phyloP scores from a whole-genome alignment of 306 rosid genomes.

The Pyrus communis region DNA sequence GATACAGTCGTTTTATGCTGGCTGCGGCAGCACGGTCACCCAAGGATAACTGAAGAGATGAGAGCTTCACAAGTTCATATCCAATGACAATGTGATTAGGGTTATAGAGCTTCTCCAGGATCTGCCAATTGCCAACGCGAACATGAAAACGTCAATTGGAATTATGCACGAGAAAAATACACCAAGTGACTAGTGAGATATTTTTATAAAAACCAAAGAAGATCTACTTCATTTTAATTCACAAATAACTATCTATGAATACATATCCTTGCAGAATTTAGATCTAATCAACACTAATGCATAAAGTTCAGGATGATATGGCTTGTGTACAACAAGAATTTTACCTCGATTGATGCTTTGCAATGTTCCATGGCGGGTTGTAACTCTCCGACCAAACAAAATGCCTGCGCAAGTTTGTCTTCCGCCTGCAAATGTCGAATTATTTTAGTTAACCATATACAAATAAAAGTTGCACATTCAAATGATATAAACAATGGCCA shows the following conservation, averaged over 20 bases:
- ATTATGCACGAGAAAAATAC: not conserved
- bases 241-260: not conserved
- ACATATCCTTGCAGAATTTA: not conserved
- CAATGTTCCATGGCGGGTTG: slow-evolving; percentile 51
- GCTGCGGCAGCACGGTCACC: slow-evolving; percentile 33
- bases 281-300: not conserved
- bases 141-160: not conserved
- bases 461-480: not conserved
- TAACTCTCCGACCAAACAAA: slow-evolving; percentile 53
- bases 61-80: slow-evolving; percentile 78
- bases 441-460: not conserved
- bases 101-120: slow-evolving; percentile 65
- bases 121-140: slow-evolving; percentile 35
- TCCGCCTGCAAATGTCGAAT: slow-evolving; percentile 54
- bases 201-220: not conserved
- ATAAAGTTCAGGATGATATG: slow-evolving; percentile 2
- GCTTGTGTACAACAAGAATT: not conserved
- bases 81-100: slow-evolving; percentile 72
- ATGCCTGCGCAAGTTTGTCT: slow-evolving; percentile 79
- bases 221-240: too few relatives aligned
- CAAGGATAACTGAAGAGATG: slow-evolving; percentile 64
- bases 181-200: not conserved
- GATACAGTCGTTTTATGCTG: slow-evolving; percentile 36
- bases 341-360: slow-evolving; percentile 76
- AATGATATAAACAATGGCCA: not conserved